These are phyloP conservation scores for Globisporangium uncinulatum DNA, from an alignment of 352 stramenopile species.

Conservation along the genomic window DNA sequence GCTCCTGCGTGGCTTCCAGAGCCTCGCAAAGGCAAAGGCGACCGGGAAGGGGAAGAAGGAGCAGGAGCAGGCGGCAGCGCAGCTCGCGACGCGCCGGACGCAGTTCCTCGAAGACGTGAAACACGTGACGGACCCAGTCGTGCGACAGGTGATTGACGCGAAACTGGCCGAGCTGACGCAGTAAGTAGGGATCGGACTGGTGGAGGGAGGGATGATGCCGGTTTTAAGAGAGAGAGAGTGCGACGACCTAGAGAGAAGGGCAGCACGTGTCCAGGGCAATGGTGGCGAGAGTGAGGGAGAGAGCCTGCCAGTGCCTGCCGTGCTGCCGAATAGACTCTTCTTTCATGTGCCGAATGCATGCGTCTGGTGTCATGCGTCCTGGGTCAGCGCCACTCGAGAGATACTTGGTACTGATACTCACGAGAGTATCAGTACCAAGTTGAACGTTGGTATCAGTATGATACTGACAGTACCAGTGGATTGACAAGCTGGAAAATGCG, in stretches of 20 bases:
- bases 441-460: too few species aligned
- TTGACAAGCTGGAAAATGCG: too few species aligned
- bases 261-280: background rate
- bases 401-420: too few species aligned
- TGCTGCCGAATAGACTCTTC: constrained; percentile 3
- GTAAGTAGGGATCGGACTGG: constrained; percentile 18
- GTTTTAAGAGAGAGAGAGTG: background rate
- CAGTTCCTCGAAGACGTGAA: constrained; percentile 48
- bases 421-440: too few species aligned
- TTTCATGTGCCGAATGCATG: background rate
- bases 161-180: constrained; percentile 54
- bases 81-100: constrained; percentile 30
- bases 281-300: background rate
- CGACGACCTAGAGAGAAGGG: background rate
- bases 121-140: constrained; percentile 48
- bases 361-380: too few species aligned
- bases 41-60: background rate
- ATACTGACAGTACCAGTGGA: too few species aligned
- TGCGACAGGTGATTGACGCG: constrained; percentile 57
- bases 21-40: constrained; percentile 19
- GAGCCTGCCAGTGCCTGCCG: background rate
- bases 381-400: too few species aligned
- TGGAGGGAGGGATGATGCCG: background rate
- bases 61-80: constrained; percentile 13
- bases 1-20: constrained; percentile 50